A percentile compares a stretch with the other conserved stretches of the same genome.
Evolutionary conservation across 331 rosid genomes (phyloP).

Genomic region (Dryas integrifolia): DNA sequence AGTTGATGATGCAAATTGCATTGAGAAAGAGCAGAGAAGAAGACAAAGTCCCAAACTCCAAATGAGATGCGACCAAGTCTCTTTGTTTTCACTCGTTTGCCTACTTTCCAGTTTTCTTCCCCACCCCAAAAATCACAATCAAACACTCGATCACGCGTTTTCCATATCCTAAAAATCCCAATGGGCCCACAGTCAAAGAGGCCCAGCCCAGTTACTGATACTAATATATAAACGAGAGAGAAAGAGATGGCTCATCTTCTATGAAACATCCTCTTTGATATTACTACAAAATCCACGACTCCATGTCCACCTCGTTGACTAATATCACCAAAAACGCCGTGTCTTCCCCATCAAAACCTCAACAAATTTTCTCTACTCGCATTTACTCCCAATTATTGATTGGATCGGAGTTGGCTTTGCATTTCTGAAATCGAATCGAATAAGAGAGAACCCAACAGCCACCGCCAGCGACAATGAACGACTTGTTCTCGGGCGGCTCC

Average conservation of each 20-base stretch:
- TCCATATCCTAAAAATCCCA: no score
- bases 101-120: constrained; percentile 1
- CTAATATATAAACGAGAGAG: no score
- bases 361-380: neutral
- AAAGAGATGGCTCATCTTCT: neutral
- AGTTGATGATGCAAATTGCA: neutral
- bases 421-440: neutral
- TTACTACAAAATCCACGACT: neutral
- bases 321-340: neutral
- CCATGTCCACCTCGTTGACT: constrained; percentile 7
- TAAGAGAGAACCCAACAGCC: no score
- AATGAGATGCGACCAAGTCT: neutral
- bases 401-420: neutral
- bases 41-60: neutral
- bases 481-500: constrained; percentile 61
- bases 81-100: neutral
- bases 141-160: no score
- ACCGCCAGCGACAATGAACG: constrained; percentile 47
- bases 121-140: neutral
- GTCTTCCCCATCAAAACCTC: neutral
- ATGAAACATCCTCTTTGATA: neutral
- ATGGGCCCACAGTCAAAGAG: no score
- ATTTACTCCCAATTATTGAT: neutral
- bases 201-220: no score
- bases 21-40: neutral